A percentile compares a stretch with the other conserved stretches of the same genome.
Conservation (phyloP, 768 basidiomycete species). For the Russula compacta region DNA sequence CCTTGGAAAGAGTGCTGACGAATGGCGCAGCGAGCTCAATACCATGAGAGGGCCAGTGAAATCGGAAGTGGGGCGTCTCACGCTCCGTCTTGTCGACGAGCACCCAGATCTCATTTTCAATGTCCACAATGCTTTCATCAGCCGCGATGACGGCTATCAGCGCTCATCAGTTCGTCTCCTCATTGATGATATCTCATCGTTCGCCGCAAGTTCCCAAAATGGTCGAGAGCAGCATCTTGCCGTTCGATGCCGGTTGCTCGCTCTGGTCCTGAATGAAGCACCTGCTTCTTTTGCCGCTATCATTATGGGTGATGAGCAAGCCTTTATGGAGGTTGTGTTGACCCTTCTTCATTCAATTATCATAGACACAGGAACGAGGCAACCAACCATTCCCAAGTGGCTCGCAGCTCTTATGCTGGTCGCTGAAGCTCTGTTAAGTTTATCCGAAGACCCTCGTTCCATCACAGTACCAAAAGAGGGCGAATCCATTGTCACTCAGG, state of each 20-base stretch:
- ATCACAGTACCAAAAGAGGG: conserved; percentile 63
- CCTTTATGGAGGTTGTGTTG: conserved; percentile 59
- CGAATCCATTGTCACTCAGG: conserved; percentile 46
- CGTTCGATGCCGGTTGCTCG: conserved; percentile 78
- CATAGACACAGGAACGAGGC: conserved; percentile 41
- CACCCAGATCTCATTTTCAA: conserved; percentile 87
- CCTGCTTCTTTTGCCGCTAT: conserved; percentile 44
- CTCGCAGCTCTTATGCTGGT: conserved; percentile 78
- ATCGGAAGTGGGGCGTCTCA: conserved; percentile 53
- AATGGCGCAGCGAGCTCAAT: conserved; percentile 59
- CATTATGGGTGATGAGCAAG: conserved; percentile 39
- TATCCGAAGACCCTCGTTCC: conserved; percentile 61
- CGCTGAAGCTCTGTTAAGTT: conserved; percentile 71
- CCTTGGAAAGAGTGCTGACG: conserved; percentile 44
- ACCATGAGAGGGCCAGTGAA: conserved; percentile 57
- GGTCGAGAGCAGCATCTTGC: conserved; percentile 68
- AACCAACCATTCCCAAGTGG: conserved; percentile 69
- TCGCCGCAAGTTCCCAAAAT: conserved; percentile 56
- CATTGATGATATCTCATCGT: conserved; percentile 66
- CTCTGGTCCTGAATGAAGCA: conserved; percentile 71
- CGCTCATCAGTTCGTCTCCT: conserved; percentile 60
- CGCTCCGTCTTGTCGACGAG: conserved; percentile 75
- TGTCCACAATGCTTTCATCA: conserved; percentile 72
- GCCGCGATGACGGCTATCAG: conserved; percentile 48
- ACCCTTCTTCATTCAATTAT: conserved; percentile 55